Conservation (phyloP, 306 rosid species). For the Begonia masoniana region DNA sequence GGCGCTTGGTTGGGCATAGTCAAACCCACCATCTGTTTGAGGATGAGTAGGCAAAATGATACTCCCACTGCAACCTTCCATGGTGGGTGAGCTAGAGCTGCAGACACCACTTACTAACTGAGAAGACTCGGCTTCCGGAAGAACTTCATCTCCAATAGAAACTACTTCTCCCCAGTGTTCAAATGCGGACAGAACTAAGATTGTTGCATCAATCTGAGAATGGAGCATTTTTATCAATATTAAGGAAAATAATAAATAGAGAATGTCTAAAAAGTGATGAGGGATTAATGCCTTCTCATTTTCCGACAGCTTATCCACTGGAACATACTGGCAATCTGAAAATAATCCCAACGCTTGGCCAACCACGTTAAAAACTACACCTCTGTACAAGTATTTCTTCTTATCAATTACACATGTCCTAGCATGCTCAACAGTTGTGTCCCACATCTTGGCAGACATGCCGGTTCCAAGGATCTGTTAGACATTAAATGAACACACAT, state of each 20-base stretch:
- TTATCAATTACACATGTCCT: slow-evolving; percentile 60
- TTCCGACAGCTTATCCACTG: slow-evolving; percentile 66
- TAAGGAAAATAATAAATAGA: slow-evolving; percentile 5
- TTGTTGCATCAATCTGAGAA: slow-evolving; percentile 60
- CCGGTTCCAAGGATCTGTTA: slow-evolving; percentile 87
- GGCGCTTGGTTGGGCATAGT: slow-evolving; percentile 39
- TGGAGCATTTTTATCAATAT: slow-evolving; percentile 12
- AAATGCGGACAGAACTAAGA: slow-evolving; percentile 47
- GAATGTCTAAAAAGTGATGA: slow-evolving; percentile 6
- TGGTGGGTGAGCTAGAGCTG: slow-evolving; percentile 41
- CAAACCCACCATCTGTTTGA: slow-evolving; percentile 43
- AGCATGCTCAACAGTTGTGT: slow-evolving; percentile 87
- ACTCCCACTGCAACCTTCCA: slow-evolving; percentile 48
- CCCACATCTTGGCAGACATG: slow-evolving; percentile 99
- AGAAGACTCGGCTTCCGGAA: slow-evolving; percentile 36
- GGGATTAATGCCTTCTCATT: slow-evolving; percentile 57
- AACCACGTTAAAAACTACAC: slow-evolving; percentile 75
- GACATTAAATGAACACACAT: slow-evolving; percentile 8
- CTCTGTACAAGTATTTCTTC: slow-evolving; percentile 35
- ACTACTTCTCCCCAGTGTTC: slow-evolving; percentile 39
- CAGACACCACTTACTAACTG: slow-evolving; percentile 24
- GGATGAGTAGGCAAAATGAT: slow-evolving; percentile 48
- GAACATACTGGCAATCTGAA: slow-evolving; percentile 48
- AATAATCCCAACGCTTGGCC: slow-evolving; percentile 72
- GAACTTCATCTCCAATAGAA: slow-evolving; percentile 50